phyloP scores from a whole-genome alignment of 106 monocot species.

The Amphibolis antarctica region DNA sequence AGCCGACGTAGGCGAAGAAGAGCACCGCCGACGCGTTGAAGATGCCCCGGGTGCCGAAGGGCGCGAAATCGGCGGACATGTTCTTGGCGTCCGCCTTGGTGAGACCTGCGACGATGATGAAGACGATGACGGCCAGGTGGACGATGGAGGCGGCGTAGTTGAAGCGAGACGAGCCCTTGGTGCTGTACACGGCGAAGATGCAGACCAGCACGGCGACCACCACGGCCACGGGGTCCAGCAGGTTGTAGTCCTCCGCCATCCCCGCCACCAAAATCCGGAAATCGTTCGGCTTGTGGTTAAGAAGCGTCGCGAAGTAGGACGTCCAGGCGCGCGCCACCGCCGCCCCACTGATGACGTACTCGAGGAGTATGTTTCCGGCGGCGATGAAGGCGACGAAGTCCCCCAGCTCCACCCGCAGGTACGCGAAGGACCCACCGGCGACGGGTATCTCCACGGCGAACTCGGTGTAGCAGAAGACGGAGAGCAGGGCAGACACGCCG shows the following conservation, averaged over 20 bases:
- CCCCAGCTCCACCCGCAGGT: conserved; percentile 83
- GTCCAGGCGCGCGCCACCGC: conserved; percentile 89
- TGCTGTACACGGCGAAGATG: conserved; percentile 42
- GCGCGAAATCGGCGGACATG: conserved; percentile 41
- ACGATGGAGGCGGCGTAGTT: conserved; percentile 75
- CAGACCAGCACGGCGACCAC: conserved; percentile 36
- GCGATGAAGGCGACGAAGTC: conserved; percentile 91
- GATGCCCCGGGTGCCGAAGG: conserved; percentile 48
- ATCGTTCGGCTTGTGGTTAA: conserved; percentile 61
- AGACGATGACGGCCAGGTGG: conserved; percentile 53
- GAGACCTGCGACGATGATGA: conserved; percentile 70
- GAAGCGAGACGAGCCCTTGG: conserved; percentile 81
- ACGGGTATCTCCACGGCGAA: conserved; percentile 85
- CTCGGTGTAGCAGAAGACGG: conserved; percentile 87
- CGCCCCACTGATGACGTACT: conserved; percentile 79
- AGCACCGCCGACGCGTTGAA: conserved; percentile 68
- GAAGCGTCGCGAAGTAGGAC: conserved; percentile 80
- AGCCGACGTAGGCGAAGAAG: conserved; percentile 80
- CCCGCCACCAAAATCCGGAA: conserved; percentile 61
- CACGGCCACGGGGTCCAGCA: conserved; percentile 76
- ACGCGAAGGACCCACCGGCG: conserved; percentile 86
- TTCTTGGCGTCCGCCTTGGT: conserved; percentile 55
- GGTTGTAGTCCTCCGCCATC: conserved; percentile 45
- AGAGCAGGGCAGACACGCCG: conserved; percentile 74
- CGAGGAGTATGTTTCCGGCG: conserved; percentile 88